Evolutionary conservation across 2,329 filamentous ascomycete genomes (phyloP).

Genomic region (Rhinocladiella mackenziei): DNA sequence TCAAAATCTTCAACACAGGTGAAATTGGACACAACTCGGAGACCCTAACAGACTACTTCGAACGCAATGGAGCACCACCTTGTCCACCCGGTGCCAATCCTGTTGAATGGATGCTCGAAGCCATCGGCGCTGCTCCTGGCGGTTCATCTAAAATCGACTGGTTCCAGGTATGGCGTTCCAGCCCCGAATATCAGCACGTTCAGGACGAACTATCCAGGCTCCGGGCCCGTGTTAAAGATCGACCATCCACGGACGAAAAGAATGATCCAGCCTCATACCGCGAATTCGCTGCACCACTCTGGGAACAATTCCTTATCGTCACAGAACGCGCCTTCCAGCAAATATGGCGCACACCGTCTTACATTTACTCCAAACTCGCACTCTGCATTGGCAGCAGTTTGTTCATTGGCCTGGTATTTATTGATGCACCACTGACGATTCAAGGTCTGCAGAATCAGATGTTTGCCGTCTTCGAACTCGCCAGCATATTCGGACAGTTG

Average conservation of each 20-base stretch:
- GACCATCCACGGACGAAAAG: background rate
- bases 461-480: conserved; percentile 80
- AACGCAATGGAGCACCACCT: conserved; percentile 61
- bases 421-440: conserved; percentile 65
- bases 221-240: conserved; percentile 41
- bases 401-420: conserved; percentile 82
- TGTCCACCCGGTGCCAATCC: conserved; percentile 70
- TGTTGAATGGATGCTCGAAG: conserved; percentile 53
- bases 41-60: conserved; percentile 69
- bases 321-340: conserved; percentile 76
- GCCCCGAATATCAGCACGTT: conserved; percentile 54
- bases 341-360: conserved; percentile 78
- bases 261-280: background rate
- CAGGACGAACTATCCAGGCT: conserved; percentile 55
- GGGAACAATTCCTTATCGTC: conserved; percentile 62
- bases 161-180: conserved; percentile 58
- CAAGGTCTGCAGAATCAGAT: conserved; percentile 86
- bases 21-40: conserved; percentile 62
- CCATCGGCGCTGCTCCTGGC: conserved; percentile 53
- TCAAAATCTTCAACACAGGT: no score
- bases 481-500: conserved; percentile 67
- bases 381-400: conserved; percentile 71
- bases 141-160: conserved; percentile 59
- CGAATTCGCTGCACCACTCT: conserved; percentile 78
- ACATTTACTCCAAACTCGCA: conserved; percentile 76